phyloP scores from a whole-genome alignment of 2,329 filamentous ascomycete species.

The Dothiorella sarmentorum region DNA sequence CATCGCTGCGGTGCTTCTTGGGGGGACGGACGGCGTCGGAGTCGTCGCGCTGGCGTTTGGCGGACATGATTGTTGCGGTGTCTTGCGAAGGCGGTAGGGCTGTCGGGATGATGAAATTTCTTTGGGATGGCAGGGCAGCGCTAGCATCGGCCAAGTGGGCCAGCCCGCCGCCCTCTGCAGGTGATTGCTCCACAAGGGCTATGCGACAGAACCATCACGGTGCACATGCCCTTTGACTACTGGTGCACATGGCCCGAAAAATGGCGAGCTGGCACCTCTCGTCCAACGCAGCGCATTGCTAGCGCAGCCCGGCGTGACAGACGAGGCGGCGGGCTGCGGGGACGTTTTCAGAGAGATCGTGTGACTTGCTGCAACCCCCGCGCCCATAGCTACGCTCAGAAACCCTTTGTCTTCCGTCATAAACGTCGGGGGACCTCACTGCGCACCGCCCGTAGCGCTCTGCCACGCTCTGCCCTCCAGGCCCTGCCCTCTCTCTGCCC shows the following conservation, averaged over 20 bases:
- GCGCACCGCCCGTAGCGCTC: not conserved
- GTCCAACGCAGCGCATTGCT: no score
- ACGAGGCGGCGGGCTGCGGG: not conserved
- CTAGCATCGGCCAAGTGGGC: not conserved
- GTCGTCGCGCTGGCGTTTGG: slow-evolving; percentile 55
- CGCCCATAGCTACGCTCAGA: not conserved
- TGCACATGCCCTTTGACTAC: no score
- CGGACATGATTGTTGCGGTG: slow-evolving; percentile 53
- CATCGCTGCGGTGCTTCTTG: slow-evolving; percentile 42
- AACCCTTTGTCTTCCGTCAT: slow-evolving; percentile 14
- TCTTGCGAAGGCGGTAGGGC: not conserved
- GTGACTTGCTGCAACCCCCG: slow-evolving; percentile 3
- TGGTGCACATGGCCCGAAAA: no score
- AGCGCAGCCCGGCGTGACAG: not conserved
- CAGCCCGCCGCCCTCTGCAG: not conserved
- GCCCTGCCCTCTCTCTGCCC: not conserved
- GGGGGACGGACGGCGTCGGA: slow-evolving; percentile 35
- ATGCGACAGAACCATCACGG: not conserved
- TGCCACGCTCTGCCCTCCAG: not conserved
- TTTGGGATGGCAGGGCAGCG: not conserved
- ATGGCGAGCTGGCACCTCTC: no score
- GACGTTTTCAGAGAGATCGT: slow-evolving; percentile 1
- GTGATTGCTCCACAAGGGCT: not conserved
- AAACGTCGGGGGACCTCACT: not conserved
- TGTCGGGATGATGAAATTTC: slow-evolving; percentile 12